Percentiles rank a stretch among this genome's conserved stretches.
Conservation (phyloP, 1,139 yeast genomes). For the Yarrowia galli region DNA sequence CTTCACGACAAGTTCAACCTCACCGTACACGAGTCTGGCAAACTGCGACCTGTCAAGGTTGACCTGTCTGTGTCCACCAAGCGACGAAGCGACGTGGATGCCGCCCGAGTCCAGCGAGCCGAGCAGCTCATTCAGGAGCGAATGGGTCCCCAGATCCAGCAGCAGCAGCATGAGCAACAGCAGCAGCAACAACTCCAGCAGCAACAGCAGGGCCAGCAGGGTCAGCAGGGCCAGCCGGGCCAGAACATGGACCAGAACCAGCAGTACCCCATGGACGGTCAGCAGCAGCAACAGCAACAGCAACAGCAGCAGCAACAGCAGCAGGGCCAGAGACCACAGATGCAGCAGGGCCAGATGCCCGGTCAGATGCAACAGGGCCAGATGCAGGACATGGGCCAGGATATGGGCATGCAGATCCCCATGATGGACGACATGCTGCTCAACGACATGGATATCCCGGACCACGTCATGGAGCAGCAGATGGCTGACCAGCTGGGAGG, state of each 20-base stretch:
- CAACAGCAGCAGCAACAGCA: not conserved
- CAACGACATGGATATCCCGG: conserved; percentile 36
- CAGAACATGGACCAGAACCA: conserved; percentile 28
- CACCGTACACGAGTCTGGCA: conserved; percentile 43
- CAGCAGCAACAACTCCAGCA: conserved; percentile 15
- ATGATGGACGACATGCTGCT: conserved; percentile 37
- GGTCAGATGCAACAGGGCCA: conserved; percentile 32
- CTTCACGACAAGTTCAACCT: conserved; percentile 46
- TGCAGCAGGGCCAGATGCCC: conserved; percentile 30
- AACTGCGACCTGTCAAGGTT: conserved; percentile 44
- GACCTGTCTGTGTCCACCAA: conserved; percentile 41
- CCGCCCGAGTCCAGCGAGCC: conserved; percentile 23
- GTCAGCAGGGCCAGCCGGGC: not conserved
- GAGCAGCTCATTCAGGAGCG: conserved; percentile 30
- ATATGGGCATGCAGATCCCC: conserved; percentile 36
- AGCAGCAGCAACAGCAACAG: conserved; percentile 17
- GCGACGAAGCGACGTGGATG: conserved; percentile 38
- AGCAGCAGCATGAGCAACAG: conserved; percentile 18
- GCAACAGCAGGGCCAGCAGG: not conserved
- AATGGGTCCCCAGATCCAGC: conserved; percentile 3
- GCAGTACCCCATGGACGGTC: conserved; percentile 29
- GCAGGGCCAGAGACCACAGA: conserved; percentile 8
- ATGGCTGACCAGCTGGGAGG: conserved; percentile 37
- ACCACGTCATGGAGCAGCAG: conserved; percentile 38
- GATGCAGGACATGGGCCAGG: conserved; percentile 38